Conservation (phyloP, 1,284 basidiomycete species). For the Ceratobasidium sp. region DNA sequence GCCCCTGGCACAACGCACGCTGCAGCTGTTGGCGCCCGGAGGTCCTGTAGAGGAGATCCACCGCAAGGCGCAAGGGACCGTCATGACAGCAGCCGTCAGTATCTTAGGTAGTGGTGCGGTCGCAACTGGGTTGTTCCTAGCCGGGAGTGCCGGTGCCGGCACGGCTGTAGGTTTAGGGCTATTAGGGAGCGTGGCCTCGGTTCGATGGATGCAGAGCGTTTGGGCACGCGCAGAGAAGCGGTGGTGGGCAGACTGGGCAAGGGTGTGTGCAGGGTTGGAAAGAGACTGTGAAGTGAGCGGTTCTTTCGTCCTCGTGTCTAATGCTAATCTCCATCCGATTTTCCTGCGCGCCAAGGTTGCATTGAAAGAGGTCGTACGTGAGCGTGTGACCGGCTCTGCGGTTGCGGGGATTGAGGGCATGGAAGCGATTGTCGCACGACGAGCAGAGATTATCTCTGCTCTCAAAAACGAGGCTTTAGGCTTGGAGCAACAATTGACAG, state of each 20-base stretch:
- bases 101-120: conserved; percentile 37
- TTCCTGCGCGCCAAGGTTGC: conserved; percentile 5
- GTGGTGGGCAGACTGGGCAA: conserved; percentile 44
- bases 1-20: conserved; percentile 25
- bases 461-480: conserved; percentile 13
- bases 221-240: conserved; percentile 38
- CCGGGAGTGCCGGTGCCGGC: conserved; percentile 27
- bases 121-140: conserved; percentile 19
- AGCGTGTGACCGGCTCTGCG: conserved; percentile 29
- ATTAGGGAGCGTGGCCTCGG: conserved; percentile 23
- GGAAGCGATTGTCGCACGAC: conserved; percentile 20
- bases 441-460: conserved; percentile 23
- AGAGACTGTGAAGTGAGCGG: conserved; percentile 40
- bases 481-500: conserved; percentile 17
- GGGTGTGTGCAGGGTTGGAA: conserved; percentile 40
- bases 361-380: conserved; percentile 15
- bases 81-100: conserved; percentile 9
- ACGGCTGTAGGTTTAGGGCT: conserved; percentile 34
- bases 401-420: conserved; percentile 31
- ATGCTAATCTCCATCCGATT: not conserved
- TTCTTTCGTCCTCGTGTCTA: not conserved
- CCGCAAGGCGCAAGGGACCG: conserved; percentile 20
- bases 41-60: conserved; percentile 39
- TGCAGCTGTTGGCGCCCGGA: conserved; percentile 35
- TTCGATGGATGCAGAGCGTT: conserved; percentile 42